These are phyloP conservation scores for Porodaedalea pini DNA, from an alignment of 1,284 basidiomycete genomes.

Conservation along the genomic window DNA sequence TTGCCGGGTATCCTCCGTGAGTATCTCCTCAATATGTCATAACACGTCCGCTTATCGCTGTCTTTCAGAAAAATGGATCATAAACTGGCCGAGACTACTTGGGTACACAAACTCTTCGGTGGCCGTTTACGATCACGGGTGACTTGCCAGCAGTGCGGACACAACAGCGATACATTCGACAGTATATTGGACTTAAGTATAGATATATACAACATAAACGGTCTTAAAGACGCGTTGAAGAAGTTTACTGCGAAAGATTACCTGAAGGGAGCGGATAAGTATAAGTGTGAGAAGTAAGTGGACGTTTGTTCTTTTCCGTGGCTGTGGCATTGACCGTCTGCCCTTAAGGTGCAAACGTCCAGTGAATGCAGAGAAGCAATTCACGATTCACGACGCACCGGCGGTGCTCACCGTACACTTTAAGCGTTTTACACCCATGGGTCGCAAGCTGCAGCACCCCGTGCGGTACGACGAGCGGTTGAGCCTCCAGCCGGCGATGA, in stretches of 20 bases:
- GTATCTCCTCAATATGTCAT: conserved; percentile 29
- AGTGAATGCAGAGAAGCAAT: conserved; percentile 84
- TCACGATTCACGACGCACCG: conserved; percentile 87
- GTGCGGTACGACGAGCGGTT: conserved; percentile 80
- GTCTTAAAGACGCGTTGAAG: conserved; percentile 73
- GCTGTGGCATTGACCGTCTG: background rate
- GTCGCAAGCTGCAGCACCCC: conserved; percentile 78
- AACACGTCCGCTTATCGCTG: background rate
- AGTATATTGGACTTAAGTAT: conserved; percentile 90
- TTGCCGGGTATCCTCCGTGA: conserved; percentile 70
- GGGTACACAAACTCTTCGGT: conserved; percentile 94
- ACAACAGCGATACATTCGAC: conserved; percentile 97
- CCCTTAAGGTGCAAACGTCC: conserved; percentile 77
- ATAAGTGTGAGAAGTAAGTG: conserved; percentile 94
- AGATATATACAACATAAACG: conserved; percentile 69
- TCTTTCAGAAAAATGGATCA: conserved; percentile 68
- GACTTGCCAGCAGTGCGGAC: conserved; percentile 77
- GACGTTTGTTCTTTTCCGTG: conserved; percentile 8
- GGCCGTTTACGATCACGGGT: conserved; percentile 92
- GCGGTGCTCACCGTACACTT: conserved; percentile 93
- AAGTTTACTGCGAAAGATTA: conserved; percentile 83
- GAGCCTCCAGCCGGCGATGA: conserved; percentile 82
- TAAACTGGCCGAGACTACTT: conserved; percentile 84
- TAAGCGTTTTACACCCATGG: conserved; percentile 91
- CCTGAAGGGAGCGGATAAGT: conserved; percentile 90